Base-by-base conservation (phyloP, 768 basidiomycete species). In the Tephrocybe rancida region DNA sequence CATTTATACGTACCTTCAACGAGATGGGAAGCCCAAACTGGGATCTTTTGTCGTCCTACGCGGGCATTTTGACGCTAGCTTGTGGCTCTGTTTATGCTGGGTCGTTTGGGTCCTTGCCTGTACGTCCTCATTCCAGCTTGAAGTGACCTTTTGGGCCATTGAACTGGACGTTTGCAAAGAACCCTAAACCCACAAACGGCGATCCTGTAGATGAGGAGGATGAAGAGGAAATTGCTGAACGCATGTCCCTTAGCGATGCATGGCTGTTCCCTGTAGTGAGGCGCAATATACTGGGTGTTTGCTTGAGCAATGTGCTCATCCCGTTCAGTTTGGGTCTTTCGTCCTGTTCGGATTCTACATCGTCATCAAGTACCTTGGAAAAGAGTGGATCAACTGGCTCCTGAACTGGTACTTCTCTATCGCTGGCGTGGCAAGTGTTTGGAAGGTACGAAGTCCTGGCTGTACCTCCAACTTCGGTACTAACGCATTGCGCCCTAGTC, bases 361-460 rank as follows among this genome's bases (percentile, higher is more conserved):
- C 50, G 67, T 89, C 24, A 77, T 96, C 51, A 87, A 84, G 62
- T 92, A 86, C 66, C 70, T 89, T 48, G 91, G 92, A 27, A 83
- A 81, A 60, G 84, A 85, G 53, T 91, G 90, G 87, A 83, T 96
- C 52, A 95, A 95, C 69, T 81, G 80, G 78, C 59, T 94, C 5
- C 73, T 96, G 21, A 86, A 80, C 5, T 85, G 81, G 83, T 92
- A 90, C 61, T 90, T 90, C 58, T 78, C 86, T 21, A 27, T 89
- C 24, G 78, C 79, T 4, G 86, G 86, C 0, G 76, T 85, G 8
- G 84, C 81, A 22, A 84, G 83, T 57, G 82, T 89, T 22, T 87
- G 87, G 82, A 84, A 81, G 75, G 90, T 86, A 61, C 37, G 53
- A 22, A 19, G 3, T 6, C 56, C 75, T 70, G 32, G 14, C 6